These are phyloP conservation scores for Sechiopsis laciniata DNA, from an alignment of 306 rosid genomes.

Conservation along the genomic window DNA sequence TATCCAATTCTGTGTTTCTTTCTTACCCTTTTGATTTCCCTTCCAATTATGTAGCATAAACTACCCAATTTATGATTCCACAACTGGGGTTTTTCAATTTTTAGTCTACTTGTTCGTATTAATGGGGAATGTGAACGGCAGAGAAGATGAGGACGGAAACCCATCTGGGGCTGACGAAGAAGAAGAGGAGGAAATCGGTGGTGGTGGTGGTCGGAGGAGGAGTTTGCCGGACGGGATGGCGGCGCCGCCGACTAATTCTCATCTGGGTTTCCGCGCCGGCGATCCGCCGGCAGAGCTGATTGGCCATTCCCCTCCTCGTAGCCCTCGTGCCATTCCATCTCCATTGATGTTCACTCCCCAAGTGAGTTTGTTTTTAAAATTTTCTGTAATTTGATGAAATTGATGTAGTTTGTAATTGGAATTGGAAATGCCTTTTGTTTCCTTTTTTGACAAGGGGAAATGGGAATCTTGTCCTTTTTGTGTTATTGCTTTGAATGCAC, in stretches of 20 bases:
- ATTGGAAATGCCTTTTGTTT: constrained; percentile 18
- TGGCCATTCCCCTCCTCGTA: constrained; percentile 89
- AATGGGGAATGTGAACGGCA: constrained; percentile 93
- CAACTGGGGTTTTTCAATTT: too few species aligned
- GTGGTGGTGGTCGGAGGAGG: constrained; percentile 16
- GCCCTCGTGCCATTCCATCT: constrained; percentile 90
- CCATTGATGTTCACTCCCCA: constrained; percentile 96
- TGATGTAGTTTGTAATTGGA: neutral
- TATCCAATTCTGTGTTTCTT: too few species aligned
- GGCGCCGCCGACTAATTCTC: constrained; percentile 28
- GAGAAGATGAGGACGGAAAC: constrained; percentile 68
- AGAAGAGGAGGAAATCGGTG: constrained; percentile 38
- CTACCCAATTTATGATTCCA: too few species aligned
- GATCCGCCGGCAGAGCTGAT: constrained; percentile 51
- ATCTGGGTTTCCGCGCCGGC: constrained; percentile 17
- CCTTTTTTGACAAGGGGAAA: constrained; percentile 5
- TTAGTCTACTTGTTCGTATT: neutral
- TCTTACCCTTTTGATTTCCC: neutral
- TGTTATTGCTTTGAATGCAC: constrained; percentile 23
- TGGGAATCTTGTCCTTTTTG: constrained; percentile 16
- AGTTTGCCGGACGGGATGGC: constrained; percentile 42
- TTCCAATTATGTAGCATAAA: too few species aligned
- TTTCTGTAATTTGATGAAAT: neutral
- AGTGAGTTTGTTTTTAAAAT: constrained; percentile 29
- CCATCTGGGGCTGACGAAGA: constrained; percentile 48